phyloP scores from a whole-genome alignment of 1,284 basidiomycete species.

The Fomitiporia mediterranea region DNA sequence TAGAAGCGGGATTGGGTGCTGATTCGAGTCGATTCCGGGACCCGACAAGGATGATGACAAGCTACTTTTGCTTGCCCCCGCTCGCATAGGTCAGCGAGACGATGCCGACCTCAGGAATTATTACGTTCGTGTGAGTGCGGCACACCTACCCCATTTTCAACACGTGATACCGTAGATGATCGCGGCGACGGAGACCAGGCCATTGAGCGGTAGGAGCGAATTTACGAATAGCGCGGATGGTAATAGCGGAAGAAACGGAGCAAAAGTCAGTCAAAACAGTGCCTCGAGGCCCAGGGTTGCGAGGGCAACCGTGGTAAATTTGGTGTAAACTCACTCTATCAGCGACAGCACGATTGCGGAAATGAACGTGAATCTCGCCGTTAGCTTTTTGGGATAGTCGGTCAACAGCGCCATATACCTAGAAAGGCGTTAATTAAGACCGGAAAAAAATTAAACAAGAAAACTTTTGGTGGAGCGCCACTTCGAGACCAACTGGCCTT shows the following conservation, averaged over 20 bases:
- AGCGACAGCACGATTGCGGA: conserved; percentile 13
- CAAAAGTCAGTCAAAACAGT: neutral
- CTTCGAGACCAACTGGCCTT: too few species aligned
- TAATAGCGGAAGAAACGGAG: conserved; percentile 1
- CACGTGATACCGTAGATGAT: neutral
- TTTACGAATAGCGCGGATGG: neutral
- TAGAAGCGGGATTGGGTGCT: too few species aligned
- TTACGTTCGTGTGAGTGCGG: conserved; percentile 15
- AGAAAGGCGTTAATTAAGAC: neutral
- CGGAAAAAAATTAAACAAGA: neutral
- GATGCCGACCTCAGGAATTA: conserved; percentile 5
- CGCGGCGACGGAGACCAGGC: neutral
- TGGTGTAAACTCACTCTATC: conserved; percentile 7
- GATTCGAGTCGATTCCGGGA: too few species aligned
- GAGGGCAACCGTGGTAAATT: neutral
- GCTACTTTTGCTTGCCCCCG: neutral
- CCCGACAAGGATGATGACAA: too few species aligned
- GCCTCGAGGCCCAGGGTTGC: neutral
- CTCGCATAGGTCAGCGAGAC: conserved; percentile 6
- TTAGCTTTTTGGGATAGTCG: conserved; percentile 11
- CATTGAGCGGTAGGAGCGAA: neutral
- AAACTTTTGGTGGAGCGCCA: neutral
- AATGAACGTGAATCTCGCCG: conserved; percentile 16
- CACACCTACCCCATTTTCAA: conserved; percentile 4
- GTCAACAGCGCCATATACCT: conserved; percentile 14